A percentile compares a stretch with the other conserved stretches of the same genome.
Evolutionary conservation across 306 rosid species (phyloP).

Genomic region (Potentilla sterilis): DNA sequence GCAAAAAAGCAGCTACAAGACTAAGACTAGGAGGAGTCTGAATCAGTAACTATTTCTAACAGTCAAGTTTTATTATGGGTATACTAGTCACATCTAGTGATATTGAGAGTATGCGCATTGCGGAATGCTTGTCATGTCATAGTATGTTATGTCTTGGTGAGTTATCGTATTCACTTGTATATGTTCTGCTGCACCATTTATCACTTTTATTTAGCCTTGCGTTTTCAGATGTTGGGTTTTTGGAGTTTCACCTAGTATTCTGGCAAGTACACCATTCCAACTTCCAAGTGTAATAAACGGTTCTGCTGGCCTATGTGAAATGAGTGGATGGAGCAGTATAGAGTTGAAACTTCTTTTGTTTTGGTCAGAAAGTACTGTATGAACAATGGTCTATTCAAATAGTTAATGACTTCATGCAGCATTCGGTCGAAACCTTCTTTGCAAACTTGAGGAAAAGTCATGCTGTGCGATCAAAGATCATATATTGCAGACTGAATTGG

Average conservation of each 20-base stretch:
- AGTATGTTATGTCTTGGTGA: too few relatives aligned
- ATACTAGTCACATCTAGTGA: too few relatives aligned
- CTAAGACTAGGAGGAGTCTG: too few relatives aligned
- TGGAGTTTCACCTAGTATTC: too few relatives aligned
- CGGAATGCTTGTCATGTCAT: too few relatives aligned
- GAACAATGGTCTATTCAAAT: background rate
- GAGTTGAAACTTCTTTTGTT: too few relatives aligned
- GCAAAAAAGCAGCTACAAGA: background rate
- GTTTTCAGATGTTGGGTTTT: constrained; percentile 60
- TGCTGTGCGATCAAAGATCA: constrained; percentile 9
- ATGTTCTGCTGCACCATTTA: constrained; percentile 32
- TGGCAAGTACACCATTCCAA: too few relatives aligned
- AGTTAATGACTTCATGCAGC: background rate
- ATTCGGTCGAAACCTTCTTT: background rate
- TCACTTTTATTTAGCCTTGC: constrained; percentile 48
- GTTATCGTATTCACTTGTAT: background rate
- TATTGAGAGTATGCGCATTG: background rate
- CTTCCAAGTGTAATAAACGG: too few relatives aligned
- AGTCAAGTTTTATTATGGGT: too few relatives aligned
- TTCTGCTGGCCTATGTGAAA: too few relatives aligned
- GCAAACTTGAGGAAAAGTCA: background rate
- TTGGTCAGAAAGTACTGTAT: background rate
- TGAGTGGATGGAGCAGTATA: too few relatives aligned
- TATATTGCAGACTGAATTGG: constrained; percentile 4
- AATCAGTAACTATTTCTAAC: background rate